These are phyloP conservation scores for Prototheca cutis DNA, from an alignment of 163 green algal species.

Conservation along the genomic window DNA sequence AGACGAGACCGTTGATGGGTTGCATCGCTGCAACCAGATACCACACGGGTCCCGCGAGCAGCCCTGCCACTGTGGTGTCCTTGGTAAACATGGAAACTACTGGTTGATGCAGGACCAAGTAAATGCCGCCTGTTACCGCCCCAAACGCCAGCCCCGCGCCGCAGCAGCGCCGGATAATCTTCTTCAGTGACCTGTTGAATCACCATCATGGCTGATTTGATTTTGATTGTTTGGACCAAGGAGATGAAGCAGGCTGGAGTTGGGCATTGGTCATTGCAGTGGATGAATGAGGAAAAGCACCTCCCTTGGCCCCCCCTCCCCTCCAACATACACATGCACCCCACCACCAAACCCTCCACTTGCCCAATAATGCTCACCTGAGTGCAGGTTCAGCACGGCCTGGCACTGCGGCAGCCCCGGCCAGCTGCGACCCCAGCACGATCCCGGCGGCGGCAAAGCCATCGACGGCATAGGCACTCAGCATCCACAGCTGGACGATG, in stretches of 20 bases:
- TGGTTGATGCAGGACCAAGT: background rate
- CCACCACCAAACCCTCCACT: too few relatives aligned
- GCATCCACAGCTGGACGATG: constrained; percentile 26
- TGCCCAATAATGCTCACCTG: too few relatives aligned
- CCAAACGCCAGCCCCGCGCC: constrained; percentile 12
- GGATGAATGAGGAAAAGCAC: too few relatives aligned
- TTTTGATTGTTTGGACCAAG: too few relatives aligned
- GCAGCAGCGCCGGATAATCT: background rate
- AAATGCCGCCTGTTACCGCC: background rate
- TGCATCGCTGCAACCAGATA: constrained; percentile 11
- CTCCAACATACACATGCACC: too few relatives aligned
- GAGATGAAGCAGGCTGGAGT: too few relatives aligned
- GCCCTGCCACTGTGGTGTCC: background rate
- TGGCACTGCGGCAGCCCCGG: constrained; percentile 3
- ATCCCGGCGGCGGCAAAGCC: constrained; percentile 29
- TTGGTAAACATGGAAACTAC: constrained; percentile 12
- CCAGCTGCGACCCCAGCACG: constrained; percentile 26
- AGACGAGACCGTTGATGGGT: constrained; percentile 25
- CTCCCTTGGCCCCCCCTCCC: too few relatives aligned
- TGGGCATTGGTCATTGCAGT: too few relatives aligned
- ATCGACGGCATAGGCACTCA: constrained; percentile 21
- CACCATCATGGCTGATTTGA: too few relatives aligned
- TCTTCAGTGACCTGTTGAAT: background rate
- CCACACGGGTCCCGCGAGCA: constrained; percentile 10
- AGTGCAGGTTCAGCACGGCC: too few relatives aligned